Conservation (phyloP, 2,329 filamentous ascomycete genomes). For the Aspergillus tamarii region DNA sequence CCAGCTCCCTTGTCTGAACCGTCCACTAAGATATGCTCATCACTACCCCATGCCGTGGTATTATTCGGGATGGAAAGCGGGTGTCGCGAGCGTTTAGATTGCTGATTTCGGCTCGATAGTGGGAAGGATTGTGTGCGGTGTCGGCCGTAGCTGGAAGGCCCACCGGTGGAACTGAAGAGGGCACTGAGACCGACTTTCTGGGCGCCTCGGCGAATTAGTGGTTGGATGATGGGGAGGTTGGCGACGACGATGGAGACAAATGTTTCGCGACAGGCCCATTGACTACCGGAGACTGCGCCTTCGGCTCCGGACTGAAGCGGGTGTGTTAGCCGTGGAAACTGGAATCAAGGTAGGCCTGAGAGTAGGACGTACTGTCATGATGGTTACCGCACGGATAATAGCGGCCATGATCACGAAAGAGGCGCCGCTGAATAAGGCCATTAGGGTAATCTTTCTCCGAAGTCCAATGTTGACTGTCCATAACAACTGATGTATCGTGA, state of each 20-base stretch:
- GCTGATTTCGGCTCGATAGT: conserved; percentile 21
- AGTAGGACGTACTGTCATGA: conserved; percentile 39
- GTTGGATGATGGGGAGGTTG: conserved; percentile 47
- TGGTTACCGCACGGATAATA: conserved; percentile 55
- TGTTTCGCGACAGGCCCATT: conserved; percentile 48
- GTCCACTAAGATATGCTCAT: conserved; percentile 30
- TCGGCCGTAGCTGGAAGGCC: conserved; percentile 11
- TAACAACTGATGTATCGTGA: conserved; percentile 47
- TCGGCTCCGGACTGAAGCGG: conserved; percentile 31
- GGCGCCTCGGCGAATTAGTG: conserved; percentile 29
- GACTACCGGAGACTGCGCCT: conserved; percentile 40
- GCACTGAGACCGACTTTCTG: conserved; percentile 30
- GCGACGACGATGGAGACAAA: conserved; percentile 46
- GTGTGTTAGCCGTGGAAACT: neutral
- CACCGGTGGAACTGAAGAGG: conserved; percentile 29
- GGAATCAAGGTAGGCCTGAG: too few species aligned
- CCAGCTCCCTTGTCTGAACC: neutral
- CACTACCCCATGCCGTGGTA: conserved; percentile 31
- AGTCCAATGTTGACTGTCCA: conserved; percentile 54
- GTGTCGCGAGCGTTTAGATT: conserved; percentile 8
- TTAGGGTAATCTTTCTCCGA: conserved; percentile 54
- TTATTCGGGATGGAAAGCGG: conserved; percentile 3
- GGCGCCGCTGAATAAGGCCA: conserved; percentile 58
- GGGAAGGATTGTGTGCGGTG: conserved; percentile 23
- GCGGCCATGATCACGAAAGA: conserved; percentile 57